Percentiles rank a stretch among this genome's conserved stretches.
Conservation (phyloP, 306 rosid genomes). For the Cucurbita maxima region DNA sequence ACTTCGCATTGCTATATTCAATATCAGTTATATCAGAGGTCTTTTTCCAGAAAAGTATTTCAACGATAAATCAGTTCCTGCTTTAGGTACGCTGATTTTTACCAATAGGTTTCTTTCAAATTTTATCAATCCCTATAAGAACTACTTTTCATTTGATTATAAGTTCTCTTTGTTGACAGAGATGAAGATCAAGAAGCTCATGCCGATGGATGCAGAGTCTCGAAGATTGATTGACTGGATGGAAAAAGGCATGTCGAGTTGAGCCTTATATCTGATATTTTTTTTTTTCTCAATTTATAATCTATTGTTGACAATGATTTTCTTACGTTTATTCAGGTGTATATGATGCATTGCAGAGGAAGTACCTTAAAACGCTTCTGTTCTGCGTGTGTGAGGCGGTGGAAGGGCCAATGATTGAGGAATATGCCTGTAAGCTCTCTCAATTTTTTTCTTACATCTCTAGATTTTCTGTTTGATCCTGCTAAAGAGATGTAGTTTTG, state of each 20-base stretch:
- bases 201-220: slow-evolving; percentile 92
- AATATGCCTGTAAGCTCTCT: slow-evolving; percentile 66
- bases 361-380: slow-evolving; percentile 73
- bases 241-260: slow-evolving; percentile 57
- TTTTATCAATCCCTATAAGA: background rate
- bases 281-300: background rate
- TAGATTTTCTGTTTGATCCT: background rate
- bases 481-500: background rate
- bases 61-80: slow-evolving; percentile 84
- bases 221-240: slow-evolving; percentile 93
- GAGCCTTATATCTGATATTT: background rate
- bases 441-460: background rate
- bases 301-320: background rate
- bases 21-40: slow-evolving; percentile 91
- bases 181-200: slow-evolving; percentile 87
- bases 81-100: slow-evolving; percentile 43
- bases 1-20: slow-evolving; percentile 90
- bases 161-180: slow-evolving; percentile 29
- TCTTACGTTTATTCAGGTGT: slow-evolving; percentile 38
- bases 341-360: slow-evolving; percentile 77
- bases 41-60: slow-evolving; percentile 90
- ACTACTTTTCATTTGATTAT: slow-evolving; percentile 13
- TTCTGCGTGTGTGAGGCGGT: slow-evolving; percentile 66
- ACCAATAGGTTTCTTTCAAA: background rate
- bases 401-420: slow-evolving; percentile 97